Evolutionary conservation across 306 rosid genomes (phyloP), one percentile per base, ranked within the genome.

Genomic region (Castanospermum australe): DNA sequence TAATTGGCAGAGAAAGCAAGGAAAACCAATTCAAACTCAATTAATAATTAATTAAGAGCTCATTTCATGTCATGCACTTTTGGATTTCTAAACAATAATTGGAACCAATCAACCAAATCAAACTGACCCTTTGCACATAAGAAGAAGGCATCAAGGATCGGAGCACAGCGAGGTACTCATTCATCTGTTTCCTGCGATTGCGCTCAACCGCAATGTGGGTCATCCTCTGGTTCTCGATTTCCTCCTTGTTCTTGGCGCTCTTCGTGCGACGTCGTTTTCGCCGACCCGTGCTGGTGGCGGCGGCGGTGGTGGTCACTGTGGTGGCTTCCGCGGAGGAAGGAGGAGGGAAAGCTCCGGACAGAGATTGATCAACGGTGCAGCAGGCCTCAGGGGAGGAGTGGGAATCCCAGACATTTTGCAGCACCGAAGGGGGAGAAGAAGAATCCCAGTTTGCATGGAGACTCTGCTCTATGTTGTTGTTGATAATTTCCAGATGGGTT

Each of bases 131-230:
- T 82, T 87, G 96, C 30, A 83, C 92, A 79, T 90, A 90, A 68
- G 97, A 87, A 7, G 88, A 74, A 2, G 98, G 98, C 98, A 94
- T 92, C 78, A 92, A 61, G 5, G 98, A 90, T 25, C 93, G 87
- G 55, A 92, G 96, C 42, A 89, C 85, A 14, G 92, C 83, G 1
- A 94, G 90, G 81, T 94, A 92, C 11, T 94, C 93, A 38, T 94
- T 94, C 98, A 94, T 94, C 71, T 92, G 98, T 54, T 90, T 92
- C 38, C 98, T 92, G 24, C 98, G 83, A 68, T 94, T 92, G 65
- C 98, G 89, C 81, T 94, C 98, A 12, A 94, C 97, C 0, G 89
- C 89, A 91, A 94, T 94, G 94, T 93, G 97, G 24, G 94, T 93
- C 92, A 93, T 93, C 78, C 96, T 84, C 69, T 93, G 94, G 83